These are phyloP conservation scores for Phytopythium helicoides DNA, from an alignment of 352 stramenopile genomes.

Conservation along the genomic window DNA sequence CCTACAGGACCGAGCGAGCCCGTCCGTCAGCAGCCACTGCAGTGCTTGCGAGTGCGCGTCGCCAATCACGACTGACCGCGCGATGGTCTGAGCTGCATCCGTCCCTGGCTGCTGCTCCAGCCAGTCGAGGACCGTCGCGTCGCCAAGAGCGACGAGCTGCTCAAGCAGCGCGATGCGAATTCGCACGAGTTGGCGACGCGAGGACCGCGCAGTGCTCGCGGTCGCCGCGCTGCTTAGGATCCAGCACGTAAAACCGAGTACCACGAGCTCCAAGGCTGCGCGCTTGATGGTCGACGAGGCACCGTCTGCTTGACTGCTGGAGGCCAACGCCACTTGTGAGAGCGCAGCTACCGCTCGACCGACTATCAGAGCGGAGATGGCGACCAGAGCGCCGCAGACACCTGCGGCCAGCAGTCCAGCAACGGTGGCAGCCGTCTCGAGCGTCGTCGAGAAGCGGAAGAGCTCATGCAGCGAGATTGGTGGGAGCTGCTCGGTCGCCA, in stretches of 20 bases:
- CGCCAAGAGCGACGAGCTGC: constrained; percentile 4
- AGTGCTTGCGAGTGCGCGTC: constrained; percentile 14
- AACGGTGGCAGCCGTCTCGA: background rate
- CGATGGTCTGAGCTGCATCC: constrained; percentile 10
- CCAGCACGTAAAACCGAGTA: constrained; percentile 3
- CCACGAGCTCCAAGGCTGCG: background rate
- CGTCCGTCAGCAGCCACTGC: constrained; percentile 15
- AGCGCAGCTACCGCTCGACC: constrained; percentile 1
- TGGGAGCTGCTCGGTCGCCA: background rate
- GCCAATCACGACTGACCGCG: background rate
- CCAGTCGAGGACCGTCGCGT: constrained; percentile 4
- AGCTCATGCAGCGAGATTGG: background rate
- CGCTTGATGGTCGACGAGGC: background rate
- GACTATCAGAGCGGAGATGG: background rate
- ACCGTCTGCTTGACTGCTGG: background rate
- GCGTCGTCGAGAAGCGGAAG: constrained; percentile 3
- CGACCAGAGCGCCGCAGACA: background rate
- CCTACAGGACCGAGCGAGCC: constrained; percentile 12
- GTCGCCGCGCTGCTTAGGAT: background rate
- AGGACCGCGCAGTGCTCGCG: constrained; percentile 2
- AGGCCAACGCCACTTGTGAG: background rate
- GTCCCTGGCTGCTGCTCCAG: constrained; percentile 17
- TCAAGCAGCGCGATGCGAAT: constrained; percentile 1
- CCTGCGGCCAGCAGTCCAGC: background rate
- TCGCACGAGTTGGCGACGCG: constrained; percentile 1